These are phyloP conservation scores for Fusarium musae DNA, from an alignment of 2,329 filamentous ascomycete species.

Conservation along the genomic window DNA sequence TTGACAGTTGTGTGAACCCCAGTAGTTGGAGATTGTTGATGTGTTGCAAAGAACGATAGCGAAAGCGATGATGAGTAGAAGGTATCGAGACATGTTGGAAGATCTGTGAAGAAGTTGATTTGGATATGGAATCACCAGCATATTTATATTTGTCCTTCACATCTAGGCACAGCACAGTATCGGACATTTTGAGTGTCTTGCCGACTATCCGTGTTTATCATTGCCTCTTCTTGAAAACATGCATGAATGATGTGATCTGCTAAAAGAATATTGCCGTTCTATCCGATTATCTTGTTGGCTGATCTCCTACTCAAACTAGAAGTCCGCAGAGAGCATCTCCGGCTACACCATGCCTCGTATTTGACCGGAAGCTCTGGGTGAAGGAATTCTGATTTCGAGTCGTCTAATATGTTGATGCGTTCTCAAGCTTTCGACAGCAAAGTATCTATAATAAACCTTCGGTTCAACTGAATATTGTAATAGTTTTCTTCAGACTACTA, in stretches of 20 bases:
- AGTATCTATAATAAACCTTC: background rate
- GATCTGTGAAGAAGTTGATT: background rate
- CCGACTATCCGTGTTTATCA: background rate
- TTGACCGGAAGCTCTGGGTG: too few relatives aligned
- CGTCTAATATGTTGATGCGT: background rate
- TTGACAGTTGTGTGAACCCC: too few relatives aligned
- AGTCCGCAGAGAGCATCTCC: background rate
- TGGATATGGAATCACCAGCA: too few relatives aligned
- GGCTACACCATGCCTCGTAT: too few relatives aligned
- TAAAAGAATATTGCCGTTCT: background rate
- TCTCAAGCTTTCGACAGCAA: background rate
- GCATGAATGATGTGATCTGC: background rate
- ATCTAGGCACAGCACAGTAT: background rate
- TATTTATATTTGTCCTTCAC: background rate
- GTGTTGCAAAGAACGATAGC: background rate
- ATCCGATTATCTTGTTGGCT: background rate
- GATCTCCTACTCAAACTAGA: background rate
- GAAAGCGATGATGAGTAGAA: background rate
- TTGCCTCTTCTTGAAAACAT: background rate
- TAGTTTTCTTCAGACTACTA: too few relatives aligned
- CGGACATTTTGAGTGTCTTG: background rate
- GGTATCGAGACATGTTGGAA: background rate
- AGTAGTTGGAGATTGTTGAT: too few relatives aligned
- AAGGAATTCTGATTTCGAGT: too few relatives aligned
- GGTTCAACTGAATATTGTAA: too few relatives aligned